A percentile compares a stretch with the other conserved stretches of the same genome.
Conservation (phyloP, 2,329 filamentous ascomycete species). For the Annulohypoxylon truncatum region DNA sequence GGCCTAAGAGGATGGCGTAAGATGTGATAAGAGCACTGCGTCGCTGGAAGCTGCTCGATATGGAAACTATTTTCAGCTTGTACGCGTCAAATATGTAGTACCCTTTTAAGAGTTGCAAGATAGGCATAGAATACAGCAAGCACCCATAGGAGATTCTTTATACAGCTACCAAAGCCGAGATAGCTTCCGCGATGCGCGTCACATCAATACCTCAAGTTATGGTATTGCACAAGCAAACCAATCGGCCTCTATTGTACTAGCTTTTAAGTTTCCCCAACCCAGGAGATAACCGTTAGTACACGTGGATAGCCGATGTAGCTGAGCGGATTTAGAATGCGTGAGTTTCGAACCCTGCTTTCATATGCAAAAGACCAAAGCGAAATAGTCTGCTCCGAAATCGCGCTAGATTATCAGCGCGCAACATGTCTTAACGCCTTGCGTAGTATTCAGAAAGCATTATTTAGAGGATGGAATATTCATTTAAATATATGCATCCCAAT, state of each 20-base stretch:
- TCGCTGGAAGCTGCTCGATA: not conserved
- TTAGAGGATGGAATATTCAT: not conserved
- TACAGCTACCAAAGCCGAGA: constrained; percentile 1
- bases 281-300: not conserved
- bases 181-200: not conserved
- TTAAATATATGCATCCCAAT: not conserved
- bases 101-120: not conserved
- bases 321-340: constrained; percentile 13
- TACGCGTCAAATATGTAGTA: not conserved
- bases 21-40: constrained; percentile 1
- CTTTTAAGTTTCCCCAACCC: constrained; percentile 1
- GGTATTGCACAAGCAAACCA: not conserved
- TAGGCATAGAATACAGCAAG: not conserved
- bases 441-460: not conserved
- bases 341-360: not conserved
- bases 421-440: not conserved
- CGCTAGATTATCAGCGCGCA: constrained; percentile 1
- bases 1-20: constrained; percentile 15
- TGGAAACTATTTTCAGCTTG: constrained; percentile 2
- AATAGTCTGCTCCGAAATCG: not conserved
- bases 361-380: constrained; percentile 6
- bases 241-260: not conserved
- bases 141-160: not conserved
- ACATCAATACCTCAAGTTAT: constrained; percentile 2
- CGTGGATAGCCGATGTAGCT: constrained; percentile 13